Evolutionary conservation across 1,284 basidiomycete species (phyloP), one percentile per base, ranked within the genome.

Genomic region (Puccinia polysora): DNA sequence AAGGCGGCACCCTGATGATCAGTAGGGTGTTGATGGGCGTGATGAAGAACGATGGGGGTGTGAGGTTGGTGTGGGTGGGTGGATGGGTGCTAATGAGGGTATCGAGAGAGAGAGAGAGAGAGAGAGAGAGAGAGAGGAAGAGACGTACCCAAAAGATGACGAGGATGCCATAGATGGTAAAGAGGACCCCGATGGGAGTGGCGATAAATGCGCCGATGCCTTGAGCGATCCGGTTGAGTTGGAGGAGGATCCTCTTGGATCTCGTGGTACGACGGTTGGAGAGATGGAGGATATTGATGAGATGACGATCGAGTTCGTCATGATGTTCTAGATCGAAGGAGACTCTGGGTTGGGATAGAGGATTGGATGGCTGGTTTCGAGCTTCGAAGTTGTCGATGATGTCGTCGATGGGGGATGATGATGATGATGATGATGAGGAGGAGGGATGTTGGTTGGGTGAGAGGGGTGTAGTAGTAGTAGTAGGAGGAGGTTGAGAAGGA

Each of bases 81-180:
- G n/a, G n/a, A n/a, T n/a, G n/a, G n/a, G n/a, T n/a, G n/a, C n/a
- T n/a, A n/a, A n/a, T n/a, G n/a, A n/a, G n/a, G n/a, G n/a, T n/a
- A n/a, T n/a, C n/a, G n/a, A n/a, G n/a, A n/a, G n/a, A n/a, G n/a
- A n/a, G n/a, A n/a, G n/a, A n/a, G n/a, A n/a, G n/a, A 52, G 20
- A 63, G 34, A 62, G 8, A 1, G 2, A 15, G 1, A 43, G 32
- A 40, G 25, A 23, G 8, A n/a, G 47, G 47, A 30, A 4, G 1
- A 45, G 49, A 52, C 56, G 4, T 36, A 71, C 68, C 68, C 68
- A 71, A 40, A 71, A 71, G 28, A 71, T 58, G 25, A 71, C 68
- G 30, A 71, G 50, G 49, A 71, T 38, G 8, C 47, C 58, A 36
- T 71, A 71, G 45, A 71, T 71, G 20, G 45, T 38, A 30, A 71